Percentiles rank a stretch among this genome's conserved stretches.
Conservation (phyloP, 2,329 filamentous ascomycete genomes). For the Fusarium mundagurra region DNA sequence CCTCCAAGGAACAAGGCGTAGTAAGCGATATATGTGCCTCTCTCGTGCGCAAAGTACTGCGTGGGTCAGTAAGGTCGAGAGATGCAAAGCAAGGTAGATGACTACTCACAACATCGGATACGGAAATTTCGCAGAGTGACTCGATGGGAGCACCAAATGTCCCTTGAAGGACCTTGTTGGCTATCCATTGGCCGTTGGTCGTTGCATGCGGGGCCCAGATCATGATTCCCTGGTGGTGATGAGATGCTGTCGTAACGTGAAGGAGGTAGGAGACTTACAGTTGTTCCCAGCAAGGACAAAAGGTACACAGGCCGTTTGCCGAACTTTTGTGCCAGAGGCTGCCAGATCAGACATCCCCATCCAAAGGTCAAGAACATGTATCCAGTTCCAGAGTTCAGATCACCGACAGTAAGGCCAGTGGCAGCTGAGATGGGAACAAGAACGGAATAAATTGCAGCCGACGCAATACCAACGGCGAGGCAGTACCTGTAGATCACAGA, state of each 20-base stretch:
- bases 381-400: not conserved
- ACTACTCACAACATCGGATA: not conserved
- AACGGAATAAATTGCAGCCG: not conserved
- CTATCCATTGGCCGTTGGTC: rapidly evolving
- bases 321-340: not conserved
- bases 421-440: not conserved
- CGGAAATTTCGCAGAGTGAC: not conserved
- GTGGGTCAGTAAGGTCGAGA: not conserved
- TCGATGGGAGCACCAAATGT: not conserved
- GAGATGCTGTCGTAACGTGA: rapidly evolving
- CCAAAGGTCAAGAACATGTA: not conserved
- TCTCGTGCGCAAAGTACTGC: not conserved
- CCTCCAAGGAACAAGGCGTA: not conserved
- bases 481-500: not conserved
- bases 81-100: not conserved
- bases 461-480: not conserved
- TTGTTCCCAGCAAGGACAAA: not conserved
- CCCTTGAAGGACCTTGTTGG: not conserved
- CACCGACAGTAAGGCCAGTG: not conserved
- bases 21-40: not conserved
- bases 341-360: not conserved
- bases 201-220: not conserved
- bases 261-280: not conserved
- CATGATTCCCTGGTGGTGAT: not conserved
- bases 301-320: not conserved